Evolutionary conservation across 805 yeast genomes (phyloP), one percentile per base, ranked within the genome.

Genomic region (Vanderwaltozyma verrucispora): DNA sequence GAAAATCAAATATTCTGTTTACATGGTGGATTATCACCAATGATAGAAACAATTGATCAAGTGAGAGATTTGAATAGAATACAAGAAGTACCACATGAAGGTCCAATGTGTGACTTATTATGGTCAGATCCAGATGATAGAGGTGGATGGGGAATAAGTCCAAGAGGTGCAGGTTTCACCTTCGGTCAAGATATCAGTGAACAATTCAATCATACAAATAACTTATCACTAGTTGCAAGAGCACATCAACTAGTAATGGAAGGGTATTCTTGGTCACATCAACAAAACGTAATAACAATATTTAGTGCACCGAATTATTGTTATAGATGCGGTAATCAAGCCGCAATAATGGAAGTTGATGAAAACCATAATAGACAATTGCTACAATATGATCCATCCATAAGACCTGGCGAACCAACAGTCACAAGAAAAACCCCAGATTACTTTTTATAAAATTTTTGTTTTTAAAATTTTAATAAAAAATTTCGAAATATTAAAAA

Each of bases 241-340:
- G 96, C 96, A 9, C 96, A 87, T 68, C 96, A 87, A 64, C 71
- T 87, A 59, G 95, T 87, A n/a, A 88, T 88, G 96, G 96, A 87
- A 59, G 96, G 96, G 42, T 88, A 77, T 59, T 75, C 85, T 32
- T 88, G 96, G 96, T 75, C 89, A 28, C 96, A 88, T 65, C 94
- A 83, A 62, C 94, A 88, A 65, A 74, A 77, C 43, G 96, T 88
- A 32, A 96, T 88, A 30, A 88, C 97, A 24, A 86, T 88, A 40
- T 88, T 87, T 60, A 75, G 86, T 42, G 97, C 97, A 21, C 97
- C 97, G 43, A 88, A 88, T 63, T 88, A 88, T 62, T 88, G 97
- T 65, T 88, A 88, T 63, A 74, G 97, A 66, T 88, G 97, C 68
- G 97, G 97, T 53, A 88, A 88, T 65, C 95, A 86, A 68, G 96